Percentiles rank a stretch among this genome's conserved stretches.
Conservation (phyloP, 2,329 filamentous ascomycete species). For the Penicillium sp. region DNA sequence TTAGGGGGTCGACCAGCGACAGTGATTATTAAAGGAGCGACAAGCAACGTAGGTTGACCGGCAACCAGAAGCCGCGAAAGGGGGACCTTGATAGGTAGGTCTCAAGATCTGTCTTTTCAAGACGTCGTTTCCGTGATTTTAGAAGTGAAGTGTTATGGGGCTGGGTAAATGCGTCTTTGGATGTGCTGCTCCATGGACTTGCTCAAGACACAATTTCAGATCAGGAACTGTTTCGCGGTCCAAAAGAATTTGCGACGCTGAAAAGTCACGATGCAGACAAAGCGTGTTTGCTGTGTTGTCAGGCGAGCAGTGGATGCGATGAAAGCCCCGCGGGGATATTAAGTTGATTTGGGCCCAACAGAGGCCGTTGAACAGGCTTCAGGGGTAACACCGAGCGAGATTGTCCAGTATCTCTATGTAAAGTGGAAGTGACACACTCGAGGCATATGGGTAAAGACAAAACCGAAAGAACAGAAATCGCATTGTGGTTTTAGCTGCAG, state of each 20-base stretch:
- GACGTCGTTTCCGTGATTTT: background rate
- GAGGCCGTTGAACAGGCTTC: background rate
- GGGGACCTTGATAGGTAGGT: background rate
- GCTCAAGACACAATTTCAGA: background rate
- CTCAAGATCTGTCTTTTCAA: background rate
- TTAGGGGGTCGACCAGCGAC: constrained; percentile 29
- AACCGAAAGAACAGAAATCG: constrained; percentile 17
- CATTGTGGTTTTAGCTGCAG: constrained; percentile 36
- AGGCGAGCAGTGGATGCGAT: background rate
- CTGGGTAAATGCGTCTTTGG: background rate
- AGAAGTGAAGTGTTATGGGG: background rate
- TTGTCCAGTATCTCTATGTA: background rate
- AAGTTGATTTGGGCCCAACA: background rate
- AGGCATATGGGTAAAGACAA: constrained; percentile 3
- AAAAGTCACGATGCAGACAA: no score
- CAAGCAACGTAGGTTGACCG: constrained; percentile 20
- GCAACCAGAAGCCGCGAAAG: constrained; percentile 14
- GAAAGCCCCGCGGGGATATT: background rate
- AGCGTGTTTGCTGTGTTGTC: no score
- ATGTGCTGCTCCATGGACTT: constrained; percentile 21
- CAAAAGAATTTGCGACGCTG: background rate
- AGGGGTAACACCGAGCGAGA: no score
- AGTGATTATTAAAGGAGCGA: constrained; percentile 19
- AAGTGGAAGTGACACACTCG: background rate
- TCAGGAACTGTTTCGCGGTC: background rate